A percentile compares a stretch with the other conserved stretches of the same genome.
Evolutionary conservation across 176 grass and related monocot genomes (phyloP).

Genomic region (Tillandsia leiboldiana): DNA sequence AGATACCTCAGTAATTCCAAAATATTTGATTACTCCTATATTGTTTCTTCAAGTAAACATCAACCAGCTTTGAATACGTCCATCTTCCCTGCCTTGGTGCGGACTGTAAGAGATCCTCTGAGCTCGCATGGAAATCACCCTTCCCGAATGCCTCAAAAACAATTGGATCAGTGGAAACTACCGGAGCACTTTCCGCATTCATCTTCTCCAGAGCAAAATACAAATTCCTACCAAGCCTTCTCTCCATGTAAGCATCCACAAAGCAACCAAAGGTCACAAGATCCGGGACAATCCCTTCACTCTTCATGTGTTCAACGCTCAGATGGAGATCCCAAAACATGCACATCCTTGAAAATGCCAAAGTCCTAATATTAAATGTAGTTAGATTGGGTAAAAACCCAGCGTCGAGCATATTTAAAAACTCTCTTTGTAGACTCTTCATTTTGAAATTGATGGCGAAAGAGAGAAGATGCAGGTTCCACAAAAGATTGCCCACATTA

Average conservation of each 20-base stretch:
- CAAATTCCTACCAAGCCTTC: slow-evolving; percentile 62
- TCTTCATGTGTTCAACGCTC: slow-evolving; percentile 68
- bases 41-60: slow-evolving; percentile 48
- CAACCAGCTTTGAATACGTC: slow-evolving; percentile 56
- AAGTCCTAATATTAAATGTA: slow-evolving; percentile 72
- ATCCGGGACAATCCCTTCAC: slow-evolving; percentile 50
- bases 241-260: slow-evolving; percentile 68
- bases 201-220: slow-evolving; percentile 49
- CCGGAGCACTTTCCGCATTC: slow-evolving; percentile 17
- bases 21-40: slow-evolving; percentile 74
- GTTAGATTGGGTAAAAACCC: slow-evolving; percentile 58
- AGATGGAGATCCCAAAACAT: slow-evolving; percentile 98
- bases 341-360: slow-evolving; percentile 77
- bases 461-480: slow-evolving; percentile 80
- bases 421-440: slow-evolving; percentile 86
- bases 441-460: slow-evolving; percentile 92
- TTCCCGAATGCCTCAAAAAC: slow-evolving; percentile 79
- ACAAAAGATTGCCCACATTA: slow-evolving; percentile 57
- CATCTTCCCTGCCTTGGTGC: slow-evolving; percentile 25
- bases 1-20: slow-evolving; percentile 70
- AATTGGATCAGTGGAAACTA: slow-evolving; percentile 43
- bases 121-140: slow-evolving; percentile 63
- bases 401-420: slow-evolving; percentile 67
- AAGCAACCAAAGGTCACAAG: slow-evolving; percentile 76
- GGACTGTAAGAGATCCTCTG: slow-evolving; percentile 51